Evolutionary conservation across 2,329 filamentous ascomycete genomes (phyloP).

Genomic region (Trichoderma sp.): DNA sequence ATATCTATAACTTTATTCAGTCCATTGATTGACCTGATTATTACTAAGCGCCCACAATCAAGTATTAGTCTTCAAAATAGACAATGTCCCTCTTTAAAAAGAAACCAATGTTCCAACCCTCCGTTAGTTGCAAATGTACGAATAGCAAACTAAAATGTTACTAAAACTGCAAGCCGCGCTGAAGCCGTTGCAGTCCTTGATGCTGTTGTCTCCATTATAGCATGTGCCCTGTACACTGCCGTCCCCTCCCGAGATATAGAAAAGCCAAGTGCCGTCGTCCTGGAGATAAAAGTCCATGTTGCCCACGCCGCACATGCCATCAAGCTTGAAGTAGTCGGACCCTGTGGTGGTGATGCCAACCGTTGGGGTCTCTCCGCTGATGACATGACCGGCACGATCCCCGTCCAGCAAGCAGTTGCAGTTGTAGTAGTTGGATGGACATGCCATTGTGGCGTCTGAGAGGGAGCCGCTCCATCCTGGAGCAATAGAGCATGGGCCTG

Average conservation of each 20-base stretch:
- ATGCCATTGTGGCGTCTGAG: background rate
- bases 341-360: background rate
- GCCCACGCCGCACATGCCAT: slow-evolving; percentile 13
- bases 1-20: no score
- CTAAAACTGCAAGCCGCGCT: slow-evolving; percentile 5
- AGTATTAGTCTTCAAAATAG: no score
- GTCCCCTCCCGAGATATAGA: slow-evolving; percentile 12
- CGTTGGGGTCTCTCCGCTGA: background rate
- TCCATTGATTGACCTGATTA: no score
- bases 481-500: slow-evolving; percentile 11
- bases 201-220: slow-evolving; percentile 1
- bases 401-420: background rate
- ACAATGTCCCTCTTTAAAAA: no score
- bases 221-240: slow-evolving; percentile 1
- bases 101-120: fast-evolving
- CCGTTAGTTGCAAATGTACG: slow-evolving; percentile 12
- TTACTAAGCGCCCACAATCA: no score
- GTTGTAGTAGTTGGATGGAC: slow-evolving; percentile 14
- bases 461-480: slow-evolving; percentile 1
- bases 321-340: slow-evolving; percentile 10
- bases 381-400: slow-evolving; percentile 6
- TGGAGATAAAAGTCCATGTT: slow-evolving; percentile 21
- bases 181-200: background rate
- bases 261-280: slow-evolving; percentile 4
- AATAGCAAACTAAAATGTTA: slow-evolving; percentile 15